These are phyloP conservation scores for Cercospora beticola DNA, from an alignment of 2,329 filamentous ascomycete genomes.

Conservation along the genomic window DNA sequence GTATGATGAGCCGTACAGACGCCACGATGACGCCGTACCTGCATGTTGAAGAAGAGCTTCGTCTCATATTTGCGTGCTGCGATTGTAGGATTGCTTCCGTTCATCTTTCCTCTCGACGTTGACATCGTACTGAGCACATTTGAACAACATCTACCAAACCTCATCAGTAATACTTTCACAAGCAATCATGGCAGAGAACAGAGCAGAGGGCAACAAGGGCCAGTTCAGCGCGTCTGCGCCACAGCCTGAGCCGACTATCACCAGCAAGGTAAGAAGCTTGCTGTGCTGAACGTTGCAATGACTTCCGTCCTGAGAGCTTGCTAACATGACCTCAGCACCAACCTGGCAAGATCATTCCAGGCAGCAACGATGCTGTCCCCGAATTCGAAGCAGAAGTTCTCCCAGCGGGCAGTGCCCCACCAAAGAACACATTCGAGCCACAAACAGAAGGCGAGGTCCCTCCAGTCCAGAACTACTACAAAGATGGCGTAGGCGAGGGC, in stretches of 20 bases:
- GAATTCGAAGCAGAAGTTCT: constrained; percentile 64
- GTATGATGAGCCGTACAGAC: constrained; percentile 8
- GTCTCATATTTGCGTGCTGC: constrained; percentile 2
- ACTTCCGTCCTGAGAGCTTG: not conserved
- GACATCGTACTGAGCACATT: not conserved
- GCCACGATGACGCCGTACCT: constrained; percentile 13
- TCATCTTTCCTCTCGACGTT: not conserved
- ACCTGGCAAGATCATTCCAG: constrained; percentile 56
- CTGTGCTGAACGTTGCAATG: not conserved
- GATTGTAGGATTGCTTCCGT: not conserved
- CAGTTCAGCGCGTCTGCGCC: constrained; percentile 11
- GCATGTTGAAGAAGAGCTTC: constrained; percentile 9
- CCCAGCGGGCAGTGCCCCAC: constrained; percentile 63
- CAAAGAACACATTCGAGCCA: constrained; percentile 46
- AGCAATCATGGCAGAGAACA: constrained; percentile 6
- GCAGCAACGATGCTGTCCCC: constrained; percentile 57
- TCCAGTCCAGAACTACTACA: constrained; percentile 42
- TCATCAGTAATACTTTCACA: not conserved
- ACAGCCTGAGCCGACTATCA: constrained; percentile 11
- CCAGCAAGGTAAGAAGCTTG: not conserved
- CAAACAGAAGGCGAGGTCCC: constrained; percentile 43
- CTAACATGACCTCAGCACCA: constrained; percentile 54
- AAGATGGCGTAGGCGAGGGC: constrained; percentile 44
- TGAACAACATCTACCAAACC: not conserved
- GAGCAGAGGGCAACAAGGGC: constrained; percentile 12